Conservation (phyloP, 805 yeast species). For the Helenozyma rhizophorensis region DNA sequence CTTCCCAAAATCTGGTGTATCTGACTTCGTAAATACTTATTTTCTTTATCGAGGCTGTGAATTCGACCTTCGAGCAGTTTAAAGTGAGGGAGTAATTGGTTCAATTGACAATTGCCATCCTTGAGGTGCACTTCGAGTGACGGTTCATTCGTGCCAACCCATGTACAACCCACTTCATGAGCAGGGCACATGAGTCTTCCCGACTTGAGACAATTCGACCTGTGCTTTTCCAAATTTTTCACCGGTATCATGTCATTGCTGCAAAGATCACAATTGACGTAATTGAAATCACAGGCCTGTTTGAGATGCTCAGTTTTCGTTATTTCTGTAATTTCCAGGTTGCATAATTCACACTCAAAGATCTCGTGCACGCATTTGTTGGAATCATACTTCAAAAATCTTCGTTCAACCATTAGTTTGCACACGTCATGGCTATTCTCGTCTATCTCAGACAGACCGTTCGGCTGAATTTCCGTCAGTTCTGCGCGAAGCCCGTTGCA, state of each 20-base stretch:
- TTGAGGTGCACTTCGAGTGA: conserved; percentile 33
- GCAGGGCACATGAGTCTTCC: conserved; percentile 46
- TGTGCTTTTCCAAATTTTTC: conserved; percentile 37
- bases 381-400: conserved; percentile 13
- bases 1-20: conserved; percentile 43
- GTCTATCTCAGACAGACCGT: too few relatives aligned
- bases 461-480: too few relatives aligned
- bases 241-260: conserved; percentile 38
- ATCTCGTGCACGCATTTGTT: conserved; percentile 36
- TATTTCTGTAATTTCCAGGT: conserved; percentile 21
- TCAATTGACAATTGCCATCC: conserved; percentile 28
- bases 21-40: conserved; percentile 38
- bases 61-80: conserved; percentile 22
- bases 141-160: conserved; percentile 38
- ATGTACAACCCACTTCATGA: conserved; percentile 44
- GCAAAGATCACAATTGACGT: conserved; percentile 38
- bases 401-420: conserved; percentile 16
- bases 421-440: too few relatives aligned
- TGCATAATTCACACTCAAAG: conserved; percentile 37
- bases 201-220: conserved; percentile 37
- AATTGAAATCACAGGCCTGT: conserved; percentile 36
- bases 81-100: conserved; percentile 25
- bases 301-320: conserved; percentile 32
- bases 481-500: conserved; percentile 23
- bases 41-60: conserved; percentile 28